A percentile compares a stretch with the other conserved stretches of the same genome.
These are phyloP conservation scores for Apocynum venetum DNA, from an alignment of 257 asterid species.

Conservation along the genomic window DNA sequence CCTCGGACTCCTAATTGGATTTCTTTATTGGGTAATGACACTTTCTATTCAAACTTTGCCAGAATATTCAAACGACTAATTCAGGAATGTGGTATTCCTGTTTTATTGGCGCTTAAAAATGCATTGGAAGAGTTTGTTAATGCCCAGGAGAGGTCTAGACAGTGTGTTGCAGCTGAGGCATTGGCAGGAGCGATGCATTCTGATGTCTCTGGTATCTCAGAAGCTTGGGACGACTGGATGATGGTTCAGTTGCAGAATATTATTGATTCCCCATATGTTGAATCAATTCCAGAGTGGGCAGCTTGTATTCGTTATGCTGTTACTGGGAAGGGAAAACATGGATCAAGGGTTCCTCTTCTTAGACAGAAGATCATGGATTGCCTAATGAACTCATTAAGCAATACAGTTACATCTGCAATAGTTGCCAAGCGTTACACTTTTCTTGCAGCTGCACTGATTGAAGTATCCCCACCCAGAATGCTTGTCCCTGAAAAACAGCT, in stretches of 20 bases:
- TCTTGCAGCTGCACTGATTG: conserved; percentile 87
- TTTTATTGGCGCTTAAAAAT: conserved; percentile 59
- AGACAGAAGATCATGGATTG: conserved; percentile 82
- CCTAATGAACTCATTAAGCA: conserved; percentile 77
- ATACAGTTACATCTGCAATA: conserved; percentile 66
- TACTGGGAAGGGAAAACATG: conserved; percentile 92
- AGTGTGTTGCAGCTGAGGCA: conserved; percentile 99
- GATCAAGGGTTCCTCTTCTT: conserved; percentile 74
- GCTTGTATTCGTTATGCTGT: conserved; percentile 93
- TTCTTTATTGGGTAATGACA: conserved; percentile 76
- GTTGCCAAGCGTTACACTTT: conserved; percentile 88
- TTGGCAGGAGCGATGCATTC: conserved; percentile 95
- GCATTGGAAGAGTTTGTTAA: conserved; percentile 71
- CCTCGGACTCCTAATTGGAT: conserved; percentile 99
- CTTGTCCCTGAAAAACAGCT: conserved; percentile 52
- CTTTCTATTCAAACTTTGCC: conserved; percentile 84
- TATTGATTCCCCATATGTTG: conserved; percentile 78
- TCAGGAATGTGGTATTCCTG: conserved; percentile 97
- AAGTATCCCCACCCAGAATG: conserved; percentile 83
- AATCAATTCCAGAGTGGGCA: conserved; percentile 95
- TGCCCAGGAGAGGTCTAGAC: conserved; percentile 93
- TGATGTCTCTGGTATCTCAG: conserved; percentile 78
- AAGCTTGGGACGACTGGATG: conserved; percentile 97
- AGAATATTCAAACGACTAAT: conserved; percentile 83
- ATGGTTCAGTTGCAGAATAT: conserved; percentile 60